Evolutionary conservation across 225 moss, liverwort and hornwort species (phyloP).

Genomic region (Marchantia paleacea): DNA sequence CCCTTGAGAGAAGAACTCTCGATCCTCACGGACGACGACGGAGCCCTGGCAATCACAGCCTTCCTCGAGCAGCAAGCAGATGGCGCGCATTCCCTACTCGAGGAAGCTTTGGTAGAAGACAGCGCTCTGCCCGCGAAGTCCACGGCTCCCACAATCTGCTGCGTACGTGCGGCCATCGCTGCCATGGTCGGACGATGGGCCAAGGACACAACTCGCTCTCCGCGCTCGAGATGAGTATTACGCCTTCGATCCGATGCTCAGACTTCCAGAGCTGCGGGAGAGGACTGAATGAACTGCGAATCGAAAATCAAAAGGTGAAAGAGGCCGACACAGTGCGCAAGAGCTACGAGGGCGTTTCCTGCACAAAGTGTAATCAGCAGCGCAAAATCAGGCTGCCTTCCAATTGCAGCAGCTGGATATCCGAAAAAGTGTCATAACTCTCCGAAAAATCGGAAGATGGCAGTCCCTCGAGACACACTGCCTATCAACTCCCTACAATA

Average conservation of each 20-base stretch:
- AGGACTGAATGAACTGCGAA: too few relatives aligned
- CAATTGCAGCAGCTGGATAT: background rate
- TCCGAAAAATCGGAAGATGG: background rate
- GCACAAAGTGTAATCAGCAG: background rate
- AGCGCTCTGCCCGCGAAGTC: background rate
- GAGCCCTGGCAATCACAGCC: background rate
- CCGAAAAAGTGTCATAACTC: background rate
- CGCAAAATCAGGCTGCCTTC: background rate
- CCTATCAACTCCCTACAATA: conserved; percentile 2
- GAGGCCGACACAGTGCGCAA: background rate
- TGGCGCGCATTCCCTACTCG: background rate
- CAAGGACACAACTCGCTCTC: background rate
- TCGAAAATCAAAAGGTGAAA: background rate
- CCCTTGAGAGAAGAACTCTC: conserved; percentile 11
- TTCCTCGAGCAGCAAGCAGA: background rate
- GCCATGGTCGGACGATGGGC: conserved; percentile 13
- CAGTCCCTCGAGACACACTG: background rate
- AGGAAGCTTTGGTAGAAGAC: conserved; percentile 19
- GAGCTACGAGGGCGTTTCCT: background rate
- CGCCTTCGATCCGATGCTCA: background rate
- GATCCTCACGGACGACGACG: background rate
- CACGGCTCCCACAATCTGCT: background rate
- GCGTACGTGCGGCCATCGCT: conserved; percentile 22
- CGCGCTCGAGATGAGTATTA: background rate
- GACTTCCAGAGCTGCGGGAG: background rate